Percentiles rank a stretch among this genome's conserved stretches.
These are phyloP conservation scores for Laburnicola sp. DNA, from an alignment of 2,329 filamentous ascomycete genomes.

Conservation along the genomic window DNA sequence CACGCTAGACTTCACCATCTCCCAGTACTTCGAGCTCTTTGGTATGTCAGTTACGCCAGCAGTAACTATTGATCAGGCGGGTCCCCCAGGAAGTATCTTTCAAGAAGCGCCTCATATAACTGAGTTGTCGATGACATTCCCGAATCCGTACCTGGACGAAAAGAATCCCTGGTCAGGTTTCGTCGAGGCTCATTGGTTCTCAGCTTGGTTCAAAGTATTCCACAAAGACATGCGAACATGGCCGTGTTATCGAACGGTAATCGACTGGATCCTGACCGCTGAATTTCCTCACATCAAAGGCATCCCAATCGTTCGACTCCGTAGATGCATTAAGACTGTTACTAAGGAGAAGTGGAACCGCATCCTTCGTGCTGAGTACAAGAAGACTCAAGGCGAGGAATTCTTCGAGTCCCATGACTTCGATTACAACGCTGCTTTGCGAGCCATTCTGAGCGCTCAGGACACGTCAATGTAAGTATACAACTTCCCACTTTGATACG, in stretches of 20 bases:
- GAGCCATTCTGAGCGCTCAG: neutral
- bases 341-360: conserved; percentile 7
- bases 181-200: neutral
- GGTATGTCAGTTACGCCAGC: neutral
- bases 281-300: conserved; percentile 12
- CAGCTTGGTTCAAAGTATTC: neutral
- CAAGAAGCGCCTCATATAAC: neutral
- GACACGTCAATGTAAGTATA: too few relatives aligned
- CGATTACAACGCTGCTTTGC: neutral
- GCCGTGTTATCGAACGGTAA: conserved; percentile 3
- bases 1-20: neutral
- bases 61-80: neutral
- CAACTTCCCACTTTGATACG: too few relatives aligned
- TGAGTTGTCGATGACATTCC: neutral
- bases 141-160: neutral
- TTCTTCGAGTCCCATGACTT: neutral
- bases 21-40: conserved; percentile 2
- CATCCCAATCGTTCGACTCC: conserved; percentile 8
- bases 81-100: neutral
- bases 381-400: neutral
- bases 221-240: neutral
- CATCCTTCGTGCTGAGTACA: neutral
- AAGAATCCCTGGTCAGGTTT: neutral
- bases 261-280: conserved; percentile 13
- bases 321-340: conserved; percentile 10